These are phyloP conservation scores for Kalmusia sp. DNA, from an alignment of 2,329 filamentous ascomycete genomes.

Conservation along the genomic window DNA sequence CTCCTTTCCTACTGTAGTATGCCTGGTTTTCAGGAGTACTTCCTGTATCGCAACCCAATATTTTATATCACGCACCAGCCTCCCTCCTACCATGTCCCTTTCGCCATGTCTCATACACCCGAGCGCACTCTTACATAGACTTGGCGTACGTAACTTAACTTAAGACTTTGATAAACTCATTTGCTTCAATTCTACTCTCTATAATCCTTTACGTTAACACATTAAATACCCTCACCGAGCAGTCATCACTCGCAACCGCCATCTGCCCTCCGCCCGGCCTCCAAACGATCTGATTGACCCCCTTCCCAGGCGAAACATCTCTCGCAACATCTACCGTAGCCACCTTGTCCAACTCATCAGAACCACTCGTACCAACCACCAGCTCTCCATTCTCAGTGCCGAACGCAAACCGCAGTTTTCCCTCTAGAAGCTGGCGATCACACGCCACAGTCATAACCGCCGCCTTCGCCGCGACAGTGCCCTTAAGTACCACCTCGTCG, in stretches of 20 bases:
- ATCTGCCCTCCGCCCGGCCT: conserved; percentile 38
- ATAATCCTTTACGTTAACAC: conserved; percentile 1
- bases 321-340: conserved; percentile 17
- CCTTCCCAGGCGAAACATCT: conserved; percentile 29
- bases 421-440: not conserved
- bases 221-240: conserved; percentile 46
- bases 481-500: conserved; percentile 27
- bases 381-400: conserved; percentile 43
- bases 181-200: too few species aligned
- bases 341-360: conserved; percentile 21
- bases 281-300: conserved; percentile 44
- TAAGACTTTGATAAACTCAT: too few species aligned
- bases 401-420: conserved; percentile 33
- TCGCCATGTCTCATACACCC: too few species aligned
- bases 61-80: too few species aligned
- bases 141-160: too few species aligned
- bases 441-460: conserved; percentile 42
- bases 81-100: too few species aligned
- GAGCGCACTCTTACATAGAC: too few species aligned
- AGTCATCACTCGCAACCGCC: conserved; percentile 52
- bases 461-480: conserved; percentile 28
- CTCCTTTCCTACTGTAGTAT: too few species aligned
- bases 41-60: too few species aligned
- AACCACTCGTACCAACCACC: conserved; percentile 15
- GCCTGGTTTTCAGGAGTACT: too few species aligned